A percentile compares a stretch with the other conserved stretches of the same genome.
Evolutionary conservation across 257 asterid species (phyloP).

Genomic region (Handroanthus guayacan): DNA sequence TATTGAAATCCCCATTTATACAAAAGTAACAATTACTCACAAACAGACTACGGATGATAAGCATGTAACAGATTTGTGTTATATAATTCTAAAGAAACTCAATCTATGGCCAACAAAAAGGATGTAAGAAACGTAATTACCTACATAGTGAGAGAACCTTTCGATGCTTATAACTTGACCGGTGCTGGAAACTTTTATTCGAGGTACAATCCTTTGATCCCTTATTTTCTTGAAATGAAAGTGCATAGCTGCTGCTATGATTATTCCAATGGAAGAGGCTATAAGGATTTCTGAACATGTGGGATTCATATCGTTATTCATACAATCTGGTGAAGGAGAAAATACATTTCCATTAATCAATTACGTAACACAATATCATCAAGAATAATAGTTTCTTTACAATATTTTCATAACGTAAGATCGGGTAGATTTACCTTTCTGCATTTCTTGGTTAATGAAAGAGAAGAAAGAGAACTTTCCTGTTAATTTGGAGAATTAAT

Average conservation of each 20-base stretch:
- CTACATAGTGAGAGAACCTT: conserved; percentile 73
- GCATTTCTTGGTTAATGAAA: conserved; percentile 35
- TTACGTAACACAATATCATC: not conserved
- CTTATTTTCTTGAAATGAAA: conserved; percentile 52
- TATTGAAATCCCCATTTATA: no score
- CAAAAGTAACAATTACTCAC: no score
- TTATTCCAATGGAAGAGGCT: conserved; percentile 63
- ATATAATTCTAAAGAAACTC: no score
- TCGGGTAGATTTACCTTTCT: conserved; percentile 30
- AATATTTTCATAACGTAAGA: no score
- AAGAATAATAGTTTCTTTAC: not conserved
- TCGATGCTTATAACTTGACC: conserved; percentile 63
- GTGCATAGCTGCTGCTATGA: conserved; percentile 61
- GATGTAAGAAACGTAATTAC: conserved; percentile 36
- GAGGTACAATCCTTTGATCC: conserved; percentile 52
- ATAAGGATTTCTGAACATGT: conserved; percentile 53
- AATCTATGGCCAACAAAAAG: not conserved
- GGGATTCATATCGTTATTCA: conserved; percentile 34
- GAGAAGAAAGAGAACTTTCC: conserved; percentile 14
- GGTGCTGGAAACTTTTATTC: conserved; percentile 48
- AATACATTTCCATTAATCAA: not conserved
- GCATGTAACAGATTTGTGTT: no score
- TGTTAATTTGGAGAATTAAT: conserved; percentile 34
- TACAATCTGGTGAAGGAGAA: conserved; percentile 38
- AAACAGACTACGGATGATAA: no score